These are phyloP conservation scores for Fusarium fracticaudum DNA, from an alignment of 2,329 filamentous ascomycete species.

Conservation along the genomic window DNA sequence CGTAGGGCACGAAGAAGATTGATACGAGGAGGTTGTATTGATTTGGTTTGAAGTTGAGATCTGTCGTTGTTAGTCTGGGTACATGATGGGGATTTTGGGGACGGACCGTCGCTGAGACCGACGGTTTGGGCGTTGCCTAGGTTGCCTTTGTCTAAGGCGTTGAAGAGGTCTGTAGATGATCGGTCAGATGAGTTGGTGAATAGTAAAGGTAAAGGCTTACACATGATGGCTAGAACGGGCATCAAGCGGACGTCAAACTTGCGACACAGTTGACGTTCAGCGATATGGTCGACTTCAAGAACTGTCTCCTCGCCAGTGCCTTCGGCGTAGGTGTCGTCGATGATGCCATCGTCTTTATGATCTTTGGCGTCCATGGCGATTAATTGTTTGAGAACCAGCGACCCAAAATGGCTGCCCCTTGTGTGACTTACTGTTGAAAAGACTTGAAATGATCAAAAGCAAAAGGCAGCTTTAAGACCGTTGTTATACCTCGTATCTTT, in stretches of 20 bases:
- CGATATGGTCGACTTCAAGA: slow-evolving; percentile 4
- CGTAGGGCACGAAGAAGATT: slow-evolving; percentile 18
- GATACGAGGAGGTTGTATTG: slow-evolving; percentile 16
- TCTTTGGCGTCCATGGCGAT: not conserved
- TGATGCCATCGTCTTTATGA: not conserved
- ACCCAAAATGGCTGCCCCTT: not conserved
- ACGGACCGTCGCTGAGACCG: not conserved
- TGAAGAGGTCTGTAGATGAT: not conserved
- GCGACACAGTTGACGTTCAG: slow-evolving; percentile 7
- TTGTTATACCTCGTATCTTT: not conserved
- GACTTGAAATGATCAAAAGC: not conserved
- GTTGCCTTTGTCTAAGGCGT: slow-evolving; percentile 10
- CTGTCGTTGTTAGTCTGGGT: not conserved
- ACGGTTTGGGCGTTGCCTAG: slow-evolving; percentile 15
- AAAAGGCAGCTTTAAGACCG: not conserved
- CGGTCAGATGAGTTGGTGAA: not conserved
- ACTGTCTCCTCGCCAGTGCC: not conserved
- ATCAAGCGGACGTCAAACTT: slow-evolving; percentile 5
- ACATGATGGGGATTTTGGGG: rapidly evolving
- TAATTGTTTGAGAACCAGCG: rapidly evolving
- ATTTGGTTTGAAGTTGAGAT: slow-evolving; percentile 11
- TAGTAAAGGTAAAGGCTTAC: not conserved
- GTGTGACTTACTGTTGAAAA: not conserved
- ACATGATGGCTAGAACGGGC: slow-evolving; percentile 13
- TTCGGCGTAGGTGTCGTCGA: slow-evolving; percentile 1